Base-by-base conservation (phyloP, 2,329 filamentous ascomycete genomes). In the Lachnellula suecica region DNA sequence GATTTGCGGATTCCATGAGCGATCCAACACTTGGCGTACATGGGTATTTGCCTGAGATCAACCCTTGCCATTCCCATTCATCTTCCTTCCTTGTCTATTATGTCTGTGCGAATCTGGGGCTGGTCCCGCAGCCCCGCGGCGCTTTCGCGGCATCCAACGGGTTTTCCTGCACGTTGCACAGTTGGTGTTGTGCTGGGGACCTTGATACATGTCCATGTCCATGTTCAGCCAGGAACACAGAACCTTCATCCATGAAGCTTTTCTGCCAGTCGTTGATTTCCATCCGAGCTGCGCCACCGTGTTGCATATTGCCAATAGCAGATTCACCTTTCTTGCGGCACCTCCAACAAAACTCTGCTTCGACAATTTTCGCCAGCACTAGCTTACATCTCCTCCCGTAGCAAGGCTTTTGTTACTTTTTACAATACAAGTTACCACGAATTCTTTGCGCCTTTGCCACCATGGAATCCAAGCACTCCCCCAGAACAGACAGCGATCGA, bases 401-500 rank as follows among this genome's bases (percentile, higher is more conserved):
- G 5, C 31, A 34, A 34, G 4, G 17, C 31, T 34, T 34, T 34
- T n/a, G 13, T 34, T 34, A 4, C 31, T 5, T 34, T n/a, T n/a
- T 40, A 10, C 37, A 22, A 11, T 10, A 9, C 17, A 15, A 13
- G 13, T 42, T 42, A 13, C 10, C 2, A 23, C n/a, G n/a, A n/a
- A n/a, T n/a, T 22, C 19, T 22, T 19, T 19, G 19, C 19, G 15
- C 11, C 37, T 11, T 40, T 40, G 17, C 19, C 15, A 40, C 11
- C 5, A 40, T 40, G 37, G 37, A 40, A 2, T 7, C 13, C 40
- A 42, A 24, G n/a, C 19, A 15, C n/a, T 11, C 19, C 9, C 19
- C 40, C 6, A 22, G 40, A n/a, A 42, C 11, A 17, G 49, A 47
- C 15, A 52, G 49, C 34, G 49, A 52, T 8, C 10, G 27, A 25